These are phyloP conservation scores for Ceratocystis cubensis DNA, from an alignment of 2,329 filamentous ascomycete genomes.

Conservation along the genomic window DNA sequence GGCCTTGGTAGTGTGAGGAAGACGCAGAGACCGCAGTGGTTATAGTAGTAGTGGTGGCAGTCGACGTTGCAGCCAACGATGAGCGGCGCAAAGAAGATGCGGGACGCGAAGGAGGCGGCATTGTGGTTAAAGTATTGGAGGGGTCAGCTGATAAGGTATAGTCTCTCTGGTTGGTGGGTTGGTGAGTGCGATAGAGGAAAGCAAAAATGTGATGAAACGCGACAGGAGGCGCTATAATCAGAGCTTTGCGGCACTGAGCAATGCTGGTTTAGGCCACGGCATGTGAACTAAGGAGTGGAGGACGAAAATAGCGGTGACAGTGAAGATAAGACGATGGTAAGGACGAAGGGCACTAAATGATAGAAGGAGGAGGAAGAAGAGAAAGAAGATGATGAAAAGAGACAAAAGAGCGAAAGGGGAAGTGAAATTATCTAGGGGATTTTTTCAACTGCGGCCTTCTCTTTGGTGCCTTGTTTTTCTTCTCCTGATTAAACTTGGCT, in stretches of 20 bases:
- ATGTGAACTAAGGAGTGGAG: not conserved
- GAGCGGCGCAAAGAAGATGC: conserved; percentile 15
- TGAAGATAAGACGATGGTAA: no score
- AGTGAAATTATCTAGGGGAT: not conserved
- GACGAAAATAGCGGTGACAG: conserved; percentile 7
- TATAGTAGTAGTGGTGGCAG: conserved; percentile 18
- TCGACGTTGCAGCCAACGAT: conserved; percentile 22
- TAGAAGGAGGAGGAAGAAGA: not conserved
- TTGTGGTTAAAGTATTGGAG: not conserved
- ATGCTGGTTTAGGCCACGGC: not conserved
- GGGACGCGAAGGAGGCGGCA: conserved; percentile 16
- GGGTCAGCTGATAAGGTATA: not conserved
- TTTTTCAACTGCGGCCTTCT: not conserved
- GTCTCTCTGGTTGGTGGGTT: no score
- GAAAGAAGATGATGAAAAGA: not conserved
- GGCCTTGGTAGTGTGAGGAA: not conserved
- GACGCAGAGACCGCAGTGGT: conserved; percentile 21
- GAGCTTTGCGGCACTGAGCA: not conserved
- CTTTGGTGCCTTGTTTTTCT: not conserved
- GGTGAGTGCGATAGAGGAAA: no score
- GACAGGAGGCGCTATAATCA: conserved; percentile 9
- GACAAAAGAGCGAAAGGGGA: not conserved
- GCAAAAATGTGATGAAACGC: not conserved
- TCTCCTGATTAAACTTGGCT: not conserved
- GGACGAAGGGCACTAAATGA: not conserved